phyloP scores from a whole-genome alignment of 75 land plant genomes.

The Picea sitchensis region DNA sequence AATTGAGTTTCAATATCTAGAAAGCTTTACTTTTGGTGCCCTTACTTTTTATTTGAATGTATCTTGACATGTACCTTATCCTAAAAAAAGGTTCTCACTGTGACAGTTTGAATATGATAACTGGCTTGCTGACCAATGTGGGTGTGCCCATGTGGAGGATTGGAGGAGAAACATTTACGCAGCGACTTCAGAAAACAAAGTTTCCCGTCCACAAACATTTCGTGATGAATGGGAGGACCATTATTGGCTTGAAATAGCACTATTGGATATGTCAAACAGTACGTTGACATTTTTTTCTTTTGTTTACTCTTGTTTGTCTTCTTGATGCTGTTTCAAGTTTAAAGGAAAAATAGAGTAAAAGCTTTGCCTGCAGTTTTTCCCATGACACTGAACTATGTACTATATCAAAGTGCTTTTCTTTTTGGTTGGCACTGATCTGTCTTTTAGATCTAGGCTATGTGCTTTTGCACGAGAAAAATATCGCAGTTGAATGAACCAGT shows the following conservation, averaged over 20 bases:
- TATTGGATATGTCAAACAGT: background rate
- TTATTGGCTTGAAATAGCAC: slow-evolving; percentile 44
- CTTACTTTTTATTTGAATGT: background rate
- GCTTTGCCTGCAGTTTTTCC: no score
- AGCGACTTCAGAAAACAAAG: slow-evolving; percentile 21
- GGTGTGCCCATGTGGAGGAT: slow-evolving; percentile 35
- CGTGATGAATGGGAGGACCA: slow-evolving; percentile 84
- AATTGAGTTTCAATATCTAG: no score
- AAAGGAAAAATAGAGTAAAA: no score
- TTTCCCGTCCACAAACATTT: slow-evolving; percentile 40
- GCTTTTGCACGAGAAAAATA: no score
- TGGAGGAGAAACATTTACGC: slow-evolving; percentile 66
- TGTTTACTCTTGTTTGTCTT: no score
- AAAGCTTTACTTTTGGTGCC: no score
- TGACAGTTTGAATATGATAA: slow-evolving; percentile 68
- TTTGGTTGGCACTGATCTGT: no score
- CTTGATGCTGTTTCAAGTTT: no score
- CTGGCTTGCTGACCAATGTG: slow-evolving; percentile 75
- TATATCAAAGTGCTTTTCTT: no score
- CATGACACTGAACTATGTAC: no score
- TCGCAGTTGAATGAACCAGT: no score
- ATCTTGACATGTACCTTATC: background rate
- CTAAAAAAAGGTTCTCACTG: background rate
- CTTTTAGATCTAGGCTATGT: no score
- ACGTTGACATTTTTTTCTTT: background rate